Base-by-base conservation (phyloP, 306 rosid species). In the Prunus mume region DNA sequence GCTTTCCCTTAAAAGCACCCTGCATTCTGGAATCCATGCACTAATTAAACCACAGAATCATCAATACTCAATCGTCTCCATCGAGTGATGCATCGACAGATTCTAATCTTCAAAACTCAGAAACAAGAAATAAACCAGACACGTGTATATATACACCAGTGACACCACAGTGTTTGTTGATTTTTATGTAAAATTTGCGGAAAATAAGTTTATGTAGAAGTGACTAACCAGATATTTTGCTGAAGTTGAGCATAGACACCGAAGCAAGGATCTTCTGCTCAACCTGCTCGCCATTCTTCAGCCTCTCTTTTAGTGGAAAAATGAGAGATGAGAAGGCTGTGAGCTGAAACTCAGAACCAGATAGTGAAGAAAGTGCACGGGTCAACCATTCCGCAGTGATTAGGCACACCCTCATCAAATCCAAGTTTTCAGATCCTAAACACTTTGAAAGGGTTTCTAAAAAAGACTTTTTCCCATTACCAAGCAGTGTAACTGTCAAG, bases 251-350 rank as follows among this genome's bases (percentile, higher is more conserved):
- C 79, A 93, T 85, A 75, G 88, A 86, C 84, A 81, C 66, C 27
- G 97, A 84, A 78, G 96, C 92, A 81, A 93, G 91, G 80, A 83
- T 78, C 75, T 81, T 85, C 78, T 88, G 90, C 63, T 91, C 92
- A 76, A 88, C 57, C 20, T 68, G 76, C 51, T 81, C 85, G 64
- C 76, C 83, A 51, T 83, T 81, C 77, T 87, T 85, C 32, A 91
- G 78, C 78, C 69, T 78, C 74, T 78, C 79, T 76, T 85, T 86
- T 28, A 93, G 73, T 78, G 75, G 69, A 76, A 82, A 68, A 78
- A 91, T 83, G 69, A 89, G 80, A 54, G 85, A 65, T 75, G 81
- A 77, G 76, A 89, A 88, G 52, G 89, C 75, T 8, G 87, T 71
- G 82, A 87, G 86, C 78, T 87, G 89, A 74, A 84, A 81, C 81